phyloP scores from a whole-genome alignment of 2,329 filamentous ascomycete species.

The Botrytis aclada region DNA sequence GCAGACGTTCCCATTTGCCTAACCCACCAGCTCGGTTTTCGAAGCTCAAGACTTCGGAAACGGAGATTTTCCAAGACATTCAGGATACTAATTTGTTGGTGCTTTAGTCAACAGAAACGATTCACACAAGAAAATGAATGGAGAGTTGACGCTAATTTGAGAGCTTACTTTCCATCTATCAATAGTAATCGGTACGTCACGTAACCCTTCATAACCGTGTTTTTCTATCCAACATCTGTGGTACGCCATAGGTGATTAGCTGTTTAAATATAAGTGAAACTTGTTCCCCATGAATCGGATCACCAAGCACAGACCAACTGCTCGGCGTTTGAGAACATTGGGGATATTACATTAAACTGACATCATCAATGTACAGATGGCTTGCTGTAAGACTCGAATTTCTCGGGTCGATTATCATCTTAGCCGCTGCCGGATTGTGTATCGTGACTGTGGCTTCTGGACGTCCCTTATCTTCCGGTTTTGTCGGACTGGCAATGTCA shows the following conservation, averaged over 20 bases:
- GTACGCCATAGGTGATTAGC: not conserved
- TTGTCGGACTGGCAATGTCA: constrained; percentile 92
- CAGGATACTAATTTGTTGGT: constrained; percentile 6
- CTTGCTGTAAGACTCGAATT: constrained; percentile 92
- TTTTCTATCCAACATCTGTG: not conserved
- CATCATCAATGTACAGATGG: constrained; percentile 60
- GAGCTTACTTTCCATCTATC: constrained; percentile 93
- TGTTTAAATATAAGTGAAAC: constrained; percentile 1
- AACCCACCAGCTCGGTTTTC: constrained; percentile 1
- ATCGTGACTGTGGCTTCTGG: constrained; percentile 74
- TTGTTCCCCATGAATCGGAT: not conserved
- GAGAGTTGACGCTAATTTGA: constrained; percentile 90
- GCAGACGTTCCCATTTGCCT: not conserved
- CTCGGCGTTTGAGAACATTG: not conserved
- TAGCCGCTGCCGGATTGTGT: constrained; percentile 77
- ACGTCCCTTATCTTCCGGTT: constrained; percentile 62
- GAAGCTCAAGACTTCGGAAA: not conserved
- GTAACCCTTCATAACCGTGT: not conserved
- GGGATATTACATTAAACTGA: constrained; percentile 4
- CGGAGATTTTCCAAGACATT: constrained; percentile 6
- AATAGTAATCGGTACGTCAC: constrained; percentile 55
- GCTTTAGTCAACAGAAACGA: constrained; percentile 64
- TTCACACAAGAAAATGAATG: constrained; percentile 96
- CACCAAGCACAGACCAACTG: constrained; percentile 6
- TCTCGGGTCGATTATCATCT: constrained; percentile 89